Evolutionary conservation across 2,329 filamentous ascomycete genomes (phyloP), one percentile per base, ranked within the genome.

Genomic region (Diaporthe capsici): DNA sequence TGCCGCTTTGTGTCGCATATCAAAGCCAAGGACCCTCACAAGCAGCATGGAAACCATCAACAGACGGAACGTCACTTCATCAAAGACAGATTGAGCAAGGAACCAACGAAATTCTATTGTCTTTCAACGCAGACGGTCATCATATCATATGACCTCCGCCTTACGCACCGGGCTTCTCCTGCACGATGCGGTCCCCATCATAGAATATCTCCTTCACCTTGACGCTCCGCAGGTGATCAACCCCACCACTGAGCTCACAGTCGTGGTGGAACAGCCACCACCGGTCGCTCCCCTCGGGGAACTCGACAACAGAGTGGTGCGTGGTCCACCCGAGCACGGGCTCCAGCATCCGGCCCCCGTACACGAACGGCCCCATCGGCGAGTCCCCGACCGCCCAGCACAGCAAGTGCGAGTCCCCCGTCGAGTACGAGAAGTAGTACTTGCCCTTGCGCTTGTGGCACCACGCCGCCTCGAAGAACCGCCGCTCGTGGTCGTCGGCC

Each of bases 401-500:
- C 44, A 96, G 86, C 82, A 88, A 94, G 83, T 95, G 94, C 44
- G 94, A 92, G 84, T 95, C 94, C 28, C 94, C 94, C 1, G 93
- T 95, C 77, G 92, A 94, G 85, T 95, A 95, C 73, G 90, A 92
- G 82, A 95, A 94, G 85, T 95, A 95, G 84, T 95, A 95, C 76
- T 86, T 89, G 2, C 88, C 92, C 0, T 88, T 85, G 80, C 91
- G 90, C 87, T 94, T 94, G 85, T 95, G 94, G 88, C 95, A 87
- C 94, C 94, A 95, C 2, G 94, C 91, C 0, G 93, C 94, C 84
- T 96, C 94, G 82, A 96, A 95, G 88, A 96, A 96, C 10, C 94
- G 88, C 22, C 92, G 84, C 76, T 93, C 92, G 81, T 95, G 94
- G 82, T 95, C 93, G 79, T 92, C 89, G 13, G 92, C 91, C 1